Evolutionary conservation across 768 basidiomycete genomes (phyloP).

Genomic region (Clitopilus hobsonii): DNA sequence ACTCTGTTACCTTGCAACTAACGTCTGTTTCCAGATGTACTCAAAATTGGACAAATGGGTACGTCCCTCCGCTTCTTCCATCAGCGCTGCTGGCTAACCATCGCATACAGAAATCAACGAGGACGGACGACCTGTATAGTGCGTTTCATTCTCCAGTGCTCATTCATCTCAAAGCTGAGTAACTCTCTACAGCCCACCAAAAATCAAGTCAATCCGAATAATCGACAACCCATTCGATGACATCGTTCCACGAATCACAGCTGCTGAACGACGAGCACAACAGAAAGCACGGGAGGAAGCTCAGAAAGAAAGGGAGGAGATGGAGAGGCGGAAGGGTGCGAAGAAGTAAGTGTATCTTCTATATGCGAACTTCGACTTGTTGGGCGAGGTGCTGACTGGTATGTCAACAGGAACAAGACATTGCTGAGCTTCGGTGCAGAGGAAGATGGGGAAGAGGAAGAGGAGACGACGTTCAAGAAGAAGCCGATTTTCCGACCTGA

Average conservation of each 20-base stretch:
- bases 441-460: slow-evolving; percentile 60
- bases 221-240: slow-evolving; percentile 94
- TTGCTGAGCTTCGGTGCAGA: slow-evolving; percentile 85
- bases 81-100: slow-evolving; percentile 3
- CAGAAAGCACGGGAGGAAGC: slow-evolving; percentile 74
- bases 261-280: slow-evolving; percentile 84
- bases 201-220: slow-evolving; percentile 80
- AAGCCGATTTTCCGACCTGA: slow-evolving; percentile 83
- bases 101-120: slow-evolving; percentile 56
- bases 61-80: slow-evolving; percentile 16
- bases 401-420: slow-evolving; percentile 67
- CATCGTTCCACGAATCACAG: slow-evolving; percentile 94
- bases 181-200: slow-evolving; percentile 66
- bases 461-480: slow-evolving; percentile 64
- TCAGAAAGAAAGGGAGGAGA: slow-evolving; percentile 76
- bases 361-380: no score
- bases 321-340: slow-evolving; percentile 63
- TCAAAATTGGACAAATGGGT: slow-evolving; percentile 92
- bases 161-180: neutral
- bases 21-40: slow-evolving; percentile 54
- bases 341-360: slow-evolving; percentile 75
- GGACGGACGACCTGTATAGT: slow-evolving; percentile 81
- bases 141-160: slow-evolving; percentile 18
- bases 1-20: neutral
- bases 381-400: neutral